phyloP scores from a whole-genome alignment of 306 rosid species.

The Rosa rugosa region DNA sequence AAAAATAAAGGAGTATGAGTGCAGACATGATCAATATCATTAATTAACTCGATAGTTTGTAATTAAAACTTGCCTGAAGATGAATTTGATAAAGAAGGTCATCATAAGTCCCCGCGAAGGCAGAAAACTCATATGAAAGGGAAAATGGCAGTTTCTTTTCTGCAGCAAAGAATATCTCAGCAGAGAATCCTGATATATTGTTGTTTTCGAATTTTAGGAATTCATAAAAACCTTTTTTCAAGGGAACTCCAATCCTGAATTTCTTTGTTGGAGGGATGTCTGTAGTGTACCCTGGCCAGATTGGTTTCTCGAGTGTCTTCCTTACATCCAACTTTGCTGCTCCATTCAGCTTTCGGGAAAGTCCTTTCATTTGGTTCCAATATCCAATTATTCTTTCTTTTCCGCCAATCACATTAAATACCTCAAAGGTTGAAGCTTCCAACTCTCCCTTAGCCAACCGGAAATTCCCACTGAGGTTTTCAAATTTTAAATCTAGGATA shows the following conservation, averaged over 20 bases:
- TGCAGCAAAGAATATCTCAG: constrained; percentile 30
- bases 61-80: constrained; percentile 10
- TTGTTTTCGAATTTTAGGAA: constrained; percentile 20
- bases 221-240: constrained; percentile 20
- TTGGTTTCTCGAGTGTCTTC: constrained; percentile 22
- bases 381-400: constrained; percentile 32
- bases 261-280: constrained; percentile 13
- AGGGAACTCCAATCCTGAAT: constrained; percentile 39
- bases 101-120: constrained; percentile 19
- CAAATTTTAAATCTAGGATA: constrained; percentile 13
- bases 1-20: not conserved
- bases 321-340: not conserved
- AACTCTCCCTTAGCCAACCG: constrained; percentile 32
- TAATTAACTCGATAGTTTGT: not conserved
- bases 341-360: not conserved
- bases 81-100: constrained; percentile 13
- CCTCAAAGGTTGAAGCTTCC: constrained; percentile 24
- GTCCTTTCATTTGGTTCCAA: constrained; percentile 26
- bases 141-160: constrained; percentile 26
- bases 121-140: constrained; percentile 23
- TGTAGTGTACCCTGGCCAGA: constrained; percentile 43
- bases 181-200: constrained; percentile 30
- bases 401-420: constrained; percentile 30
- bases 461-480: constrained; percentile 31
- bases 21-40: not conserved